Evolutionary conservation across 306 rosid species (phyloP), one percentile per base, ranked within the genome.

Genomic region (Dryas alaskensis): DNA sequence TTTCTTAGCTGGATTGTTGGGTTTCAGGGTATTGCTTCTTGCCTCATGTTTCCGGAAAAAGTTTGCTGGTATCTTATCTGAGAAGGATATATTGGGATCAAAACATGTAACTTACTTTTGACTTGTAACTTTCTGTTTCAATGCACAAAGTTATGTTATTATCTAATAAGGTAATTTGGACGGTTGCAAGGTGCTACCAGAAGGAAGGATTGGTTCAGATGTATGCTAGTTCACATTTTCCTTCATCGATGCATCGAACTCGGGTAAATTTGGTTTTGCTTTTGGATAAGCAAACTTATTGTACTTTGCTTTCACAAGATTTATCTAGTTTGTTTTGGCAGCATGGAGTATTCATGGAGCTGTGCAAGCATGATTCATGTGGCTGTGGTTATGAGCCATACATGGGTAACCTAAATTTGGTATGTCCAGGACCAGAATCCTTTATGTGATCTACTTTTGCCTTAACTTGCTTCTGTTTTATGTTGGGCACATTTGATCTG

Each of bases 11-110:
- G 55, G 73, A 73, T 76, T 73, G 71, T 74, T 78, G 22, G 51
- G 45, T 89, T 83, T 78, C 87, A 93, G 98, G 98, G 90, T 87
- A 65, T 84, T 94, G 73, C 87, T 94, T 79, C 81, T 88, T 48
- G 78, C 87, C 72, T 85, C 96, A 60, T 85, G 94, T 79, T 83
- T 91, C 50, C 81, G 88, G 67, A 88, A 91, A 75, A 91, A 81
- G 87, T 94, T 89, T 83, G 79, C 88, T 58, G 84, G 92, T 60
- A 77, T 82, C 80, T 80, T 88, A 81, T 84, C 91, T 22, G 92
- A 87, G 73, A 89, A 84, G 81, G 89, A 88, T 67, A 87, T 91
- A 78, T 81, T 94, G 87, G 98, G 98, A 83, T 85, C 98, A 65
- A 84, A 85, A 62, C 77, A 91, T 82, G 98, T 93, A 91, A 84